Conservation (phyloP, 2,329 filamentous ascomycete species). For the Fusarium liriodendri region DNA sequence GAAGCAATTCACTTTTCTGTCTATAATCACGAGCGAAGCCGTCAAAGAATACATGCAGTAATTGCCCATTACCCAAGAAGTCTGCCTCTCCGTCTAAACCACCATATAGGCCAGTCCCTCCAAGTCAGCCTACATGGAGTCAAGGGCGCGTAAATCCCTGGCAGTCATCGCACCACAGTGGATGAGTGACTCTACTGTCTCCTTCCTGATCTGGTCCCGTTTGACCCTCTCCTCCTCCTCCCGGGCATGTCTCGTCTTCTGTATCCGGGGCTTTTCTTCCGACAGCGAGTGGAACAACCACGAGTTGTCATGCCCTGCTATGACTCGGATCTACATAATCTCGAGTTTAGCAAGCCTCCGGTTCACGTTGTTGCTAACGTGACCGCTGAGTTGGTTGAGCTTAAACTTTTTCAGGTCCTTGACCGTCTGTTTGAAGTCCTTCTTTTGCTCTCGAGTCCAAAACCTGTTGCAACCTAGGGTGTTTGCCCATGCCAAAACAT, state of each 20-base stretch:
- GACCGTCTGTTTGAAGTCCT: background rate
- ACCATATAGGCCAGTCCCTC: background rate
- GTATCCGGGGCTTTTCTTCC: background rate
- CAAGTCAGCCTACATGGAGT: background rate
- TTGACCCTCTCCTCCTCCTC: background rate
- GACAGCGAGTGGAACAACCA: background rate
- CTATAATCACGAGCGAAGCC: background rate
- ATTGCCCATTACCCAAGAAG: no score
- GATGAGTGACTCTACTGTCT: background rate
- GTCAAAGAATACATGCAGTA: background rate
- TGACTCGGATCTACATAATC: background rate
- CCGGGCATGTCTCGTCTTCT: background rate
- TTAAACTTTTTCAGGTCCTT: background rate
- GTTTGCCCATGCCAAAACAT: background rate
- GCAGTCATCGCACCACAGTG: background rate
- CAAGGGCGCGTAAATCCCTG: background rate
- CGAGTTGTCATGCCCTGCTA: background rate
- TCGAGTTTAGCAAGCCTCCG: background rate
- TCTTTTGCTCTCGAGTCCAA: background rate
- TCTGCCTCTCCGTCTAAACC: background rate
- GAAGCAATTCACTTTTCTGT: background rate
- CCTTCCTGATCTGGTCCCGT: background rate
- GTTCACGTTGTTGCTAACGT: background rate
- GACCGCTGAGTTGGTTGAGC: background rate
- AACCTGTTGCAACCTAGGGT: background rate